Evolutionary conservation across 306 rosid genomes (phyloP), one percentile per base, ranked within the genome.

Genomic region (Rosa multiflora): DNA sequence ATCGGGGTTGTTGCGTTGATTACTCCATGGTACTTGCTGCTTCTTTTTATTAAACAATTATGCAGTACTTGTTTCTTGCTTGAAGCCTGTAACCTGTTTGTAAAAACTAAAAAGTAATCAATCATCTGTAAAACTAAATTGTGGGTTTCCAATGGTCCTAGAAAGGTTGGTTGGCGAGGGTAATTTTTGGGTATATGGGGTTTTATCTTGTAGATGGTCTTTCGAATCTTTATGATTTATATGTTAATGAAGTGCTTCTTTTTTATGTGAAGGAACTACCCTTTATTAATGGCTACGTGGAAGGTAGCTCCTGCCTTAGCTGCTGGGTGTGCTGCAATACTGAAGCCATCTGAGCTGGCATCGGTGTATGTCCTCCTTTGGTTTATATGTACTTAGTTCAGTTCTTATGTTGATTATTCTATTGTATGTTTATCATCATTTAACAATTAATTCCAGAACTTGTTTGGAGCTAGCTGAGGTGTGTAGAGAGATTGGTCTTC

Each of bases 251-350:
- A 59, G 46, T 81, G 71, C 21, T 75, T 79, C 12, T 72, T 32
- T 79, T 67, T 75, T 80, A 67, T 88, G 70, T 74, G 80, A 42
- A 93, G 98, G 97, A 95, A 95, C 87, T 95, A 95, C 70, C 99
- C 99, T 69, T 15, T 95, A 77, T 78, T 95, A 69, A 91, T 95
- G 97, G 96, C 98, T 62, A 83, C 91, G 35, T 95, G 99, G 99
- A 95, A 95, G 87, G 99, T 95, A 81, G 99, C 99, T 74, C 93
- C 99, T 80, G 96, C 99, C 67, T 85, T 95, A 71, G 99, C 99
- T 73, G 98, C 99, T 53, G 99, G 99, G 55, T 95, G 99, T 83
- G 87, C 99, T 48, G 99, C 98, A n/a, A 90, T 95, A 79, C 76
- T 95, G 84, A 95, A 95, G 89, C 99, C 99, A 1, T 95, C 99